Evolutionary conservation across 306 rosid species (phyloP), one percentile per base, ranked within the genome.

Genomic region (Glycine soja): DNA sequence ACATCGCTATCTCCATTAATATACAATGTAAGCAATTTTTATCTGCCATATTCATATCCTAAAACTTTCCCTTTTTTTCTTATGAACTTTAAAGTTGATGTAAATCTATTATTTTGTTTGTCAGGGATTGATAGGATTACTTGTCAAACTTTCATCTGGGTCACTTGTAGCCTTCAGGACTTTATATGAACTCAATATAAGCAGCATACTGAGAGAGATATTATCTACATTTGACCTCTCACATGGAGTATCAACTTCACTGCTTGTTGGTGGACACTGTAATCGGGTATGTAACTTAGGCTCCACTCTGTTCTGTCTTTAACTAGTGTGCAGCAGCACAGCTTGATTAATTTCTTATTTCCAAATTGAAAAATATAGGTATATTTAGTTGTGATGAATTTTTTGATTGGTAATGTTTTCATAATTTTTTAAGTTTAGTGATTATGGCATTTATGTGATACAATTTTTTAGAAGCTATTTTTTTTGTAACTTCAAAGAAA

Each of bases 81-180:
- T 68, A 36, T 62, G 45, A 52, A 80, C 72, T 72, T 32, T 58
- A 72, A 80, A 72, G 74, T 42, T 83, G 67, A 62, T 70, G 74
- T 80, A 68, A 73, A 77, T 79, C 50, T 75, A 70, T 71, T 63
- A 79, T 76, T 46, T 46, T 80, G 70, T 81, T 81, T 77, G 84
- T 66, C 92, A 96, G 99, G 97, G 95, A 68, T 87, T 93, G 92
- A 88, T 96, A 64, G 93, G 97, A 70, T 46, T 96, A 61, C 98
- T 96, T 54, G 97, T 85, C 85, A 88, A 90, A 82, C 91, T 96
- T 80, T 85, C 93, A 80, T 93, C 97, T 36, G 95, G 97, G 78
- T 96, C 99, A 72, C 75, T 83, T 77, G 34, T 88, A 78, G 98
- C 99, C 72, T 90, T 96, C 85, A 90, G 85, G 85, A 87, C 90